phyloP scores from a whole-genome alignment of 345 rosid species.

The Populus nigra region DNA sequence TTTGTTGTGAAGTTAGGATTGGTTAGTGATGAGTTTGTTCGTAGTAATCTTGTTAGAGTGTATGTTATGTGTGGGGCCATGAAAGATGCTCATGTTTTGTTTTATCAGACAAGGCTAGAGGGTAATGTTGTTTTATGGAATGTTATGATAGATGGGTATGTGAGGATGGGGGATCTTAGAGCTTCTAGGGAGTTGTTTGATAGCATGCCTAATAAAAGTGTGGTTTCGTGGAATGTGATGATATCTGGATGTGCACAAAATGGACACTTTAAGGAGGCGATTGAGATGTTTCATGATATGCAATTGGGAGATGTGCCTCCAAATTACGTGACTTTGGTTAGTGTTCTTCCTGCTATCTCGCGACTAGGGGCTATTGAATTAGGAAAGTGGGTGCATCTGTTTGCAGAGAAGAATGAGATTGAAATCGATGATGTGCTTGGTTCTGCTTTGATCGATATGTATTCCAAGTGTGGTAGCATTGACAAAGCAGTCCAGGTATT shows the following conservation, averaged over 20 bases:
- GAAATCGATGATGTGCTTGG: conserved; percentile 59
- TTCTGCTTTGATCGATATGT: conserved; percentile 75
- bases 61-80: conserved; percentile 57
- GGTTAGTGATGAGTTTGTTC: conserved; percentile 55
- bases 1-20: conserved; percentile 51
- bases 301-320: conserved; percentile 41
- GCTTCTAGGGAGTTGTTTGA: conserved; percentile 32
- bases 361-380: conserved; percentile 52
- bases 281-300: conserved; percentile 56
- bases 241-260: conserved; percentile 67
- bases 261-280: conserved; percentile 53
- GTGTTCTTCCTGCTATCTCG: conserved; percentile 62
- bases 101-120: conserved; percentile 47
- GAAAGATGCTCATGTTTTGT: conserved; percentile 48
- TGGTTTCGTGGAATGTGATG: conserved; percentile 69
- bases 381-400: conserved; percentile 74
- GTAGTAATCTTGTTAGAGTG: conserved; percentile 66
- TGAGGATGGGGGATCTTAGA: conserved; percentile 47
- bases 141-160: conserved; percentile 64
- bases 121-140: conserved; percentile 68
- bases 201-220: conserved; percentile 29
- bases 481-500: conserved; percentile 63
- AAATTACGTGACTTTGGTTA: conserved; percentile 63
- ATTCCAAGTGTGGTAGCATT: conserved; percentile 64
- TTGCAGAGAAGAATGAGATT: conserved; percentile 42